Evolutionary conservation across 192 early-diverging fungal species (phyloP).

Genomic region (Backusella circina): DNA sequence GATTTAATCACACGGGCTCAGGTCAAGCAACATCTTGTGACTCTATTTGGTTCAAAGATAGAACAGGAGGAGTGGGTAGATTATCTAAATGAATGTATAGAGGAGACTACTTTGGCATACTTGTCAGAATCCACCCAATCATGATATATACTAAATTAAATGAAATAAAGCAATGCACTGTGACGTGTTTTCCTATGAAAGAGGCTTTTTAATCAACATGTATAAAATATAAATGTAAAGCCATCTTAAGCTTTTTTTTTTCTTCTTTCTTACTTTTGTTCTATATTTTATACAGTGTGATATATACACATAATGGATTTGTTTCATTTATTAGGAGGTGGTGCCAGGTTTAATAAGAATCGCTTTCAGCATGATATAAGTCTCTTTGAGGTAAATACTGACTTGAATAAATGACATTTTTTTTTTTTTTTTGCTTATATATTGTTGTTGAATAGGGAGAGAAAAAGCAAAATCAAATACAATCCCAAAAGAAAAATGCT

Average conservation of each 20-base stretch:
- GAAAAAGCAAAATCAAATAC: not conserved
- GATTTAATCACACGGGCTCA: constrained; percentile 29
- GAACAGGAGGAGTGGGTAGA: constrained; percentile 11
- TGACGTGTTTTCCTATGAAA: not conserved
- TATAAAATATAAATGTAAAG: not conserved
- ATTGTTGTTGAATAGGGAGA: not conserved
- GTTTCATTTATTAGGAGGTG: constrained; percentile 82
- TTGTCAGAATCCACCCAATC: not conserved
- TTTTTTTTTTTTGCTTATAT: not conserved
- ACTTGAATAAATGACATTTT: not conserved
- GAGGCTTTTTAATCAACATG: not conserved
- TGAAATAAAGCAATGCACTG: not conserved
- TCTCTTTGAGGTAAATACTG: constrained; percentile 70
- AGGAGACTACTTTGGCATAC: constrained; percentile 15
- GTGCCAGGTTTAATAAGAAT: constrained; percentile 84
- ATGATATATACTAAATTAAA: not conserved
- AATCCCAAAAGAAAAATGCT: not conserved
- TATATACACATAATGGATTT: constrained; percentile 57
- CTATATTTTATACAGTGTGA: not conserved
- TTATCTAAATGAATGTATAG: constrained; percentile 29
- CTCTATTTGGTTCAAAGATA: constrained; percentile 16
- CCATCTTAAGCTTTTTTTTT: not conserved
- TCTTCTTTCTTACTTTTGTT: not conserved
- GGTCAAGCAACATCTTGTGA: constrained; percentile 29
- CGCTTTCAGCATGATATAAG: constrained; percentile 79